phyloP scores from a whole-genome alignment of 2,329 filamentous ascomycete genomes.

The Hyphodiscus sp. region DNA sequence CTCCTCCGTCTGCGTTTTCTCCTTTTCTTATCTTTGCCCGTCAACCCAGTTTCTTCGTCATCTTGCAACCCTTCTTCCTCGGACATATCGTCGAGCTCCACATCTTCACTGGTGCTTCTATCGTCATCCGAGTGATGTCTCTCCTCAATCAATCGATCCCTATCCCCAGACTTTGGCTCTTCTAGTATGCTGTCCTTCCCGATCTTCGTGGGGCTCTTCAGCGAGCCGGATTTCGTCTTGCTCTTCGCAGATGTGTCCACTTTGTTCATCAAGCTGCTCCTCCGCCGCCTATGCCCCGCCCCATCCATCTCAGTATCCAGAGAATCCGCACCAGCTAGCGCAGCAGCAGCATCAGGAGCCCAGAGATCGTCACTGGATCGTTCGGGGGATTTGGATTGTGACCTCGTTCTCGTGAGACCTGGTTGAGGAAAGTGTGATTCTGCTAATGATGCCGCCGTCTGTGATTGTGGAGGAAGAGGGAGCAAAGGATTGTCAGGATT shows the following conservation, averaged over 20 bases:
- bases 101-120: slow-evolving; percentile 38
- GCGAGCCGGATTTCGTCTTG: slow-evolving; percentile 10
- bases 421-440: slow-evolving; percentile 10
- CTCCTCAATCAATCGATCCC: not conserved
- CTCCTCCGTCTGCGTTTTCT: slow-evolving; percentile 60
- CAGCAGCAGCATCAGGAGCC: slow-evolving; percentile 20
- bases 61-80: slow-evolving; percentile 71
- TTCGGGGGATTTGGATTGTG: slow-evolving; percentile 9
- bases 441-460: not conserved
- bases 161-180: slow-evolving; percentile 14
- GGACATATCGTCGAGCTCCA: slow-evolving; percentile 51
- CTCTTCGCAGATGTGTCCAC: slow-evolving; percentile 11
- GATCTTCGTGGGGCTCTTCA: slow-evolving; percentile 12
- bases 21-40: slow-evolving; percentile 62
- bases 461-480: not conserved
- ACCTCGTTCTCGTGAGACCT: slow-evolving; percentile 11
- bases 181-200: slow-evolving; percentile 13
- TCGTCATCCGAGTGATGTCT: slow-evolving; percentile 20
- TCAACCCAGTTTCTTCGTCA: slow-evolving; percentile 86
- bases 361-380: slow-evolving; percentile 12
- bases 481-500: not conserved
- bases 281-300: slow-evolving; percentile 28
- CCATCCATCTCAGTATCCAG: slow-evolving; percentile 20
- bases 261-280: slow-evolving; percentile 27
- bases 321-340: slow-evolving; percentile 15